Evolutionary conservation across 352 stramenopile genomes (phyloP).

Genomic region (Phytophthora sansomeana): DNA sequence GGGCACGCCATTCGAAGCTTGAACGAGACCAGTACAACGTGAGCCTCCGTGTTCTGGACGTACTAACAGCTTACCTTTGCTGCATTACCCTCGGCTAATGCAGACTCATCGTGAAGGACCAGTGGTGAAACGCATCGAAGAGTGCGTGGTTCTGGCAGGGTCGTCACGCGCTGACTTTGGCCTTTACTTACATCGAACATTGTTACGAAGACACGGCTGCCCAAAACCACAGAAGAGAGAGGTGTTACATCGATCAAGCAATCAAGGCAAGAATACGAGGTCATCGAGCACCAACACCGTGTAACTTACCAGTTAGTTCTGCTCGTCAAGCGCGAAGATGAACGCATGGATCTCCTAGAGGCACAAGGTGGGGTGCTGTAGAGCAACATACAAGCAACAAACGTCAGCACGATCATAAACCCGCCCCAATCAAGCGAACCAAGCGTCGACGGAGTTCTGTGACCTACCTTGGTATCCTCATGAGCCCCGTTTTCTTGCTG

Average conservation of each 20-base stretch:
- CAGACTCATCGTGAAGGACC: neutral
- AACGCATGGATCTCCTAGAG: slow-evolving; percentile 14
- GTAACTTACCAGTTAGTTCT: slow-evolving; percentile 24
- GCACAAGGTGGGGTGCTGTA: neutral
- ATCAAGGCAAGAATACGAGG: neutral
- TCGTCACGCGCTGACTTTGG: neutral
- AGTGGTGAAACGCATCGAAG: neutral
- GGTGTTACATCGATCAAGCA: neutral
- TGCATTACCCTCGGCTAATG: too few relatives aligned
- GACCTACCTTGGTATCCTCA: slow-evolving; percentile 12
- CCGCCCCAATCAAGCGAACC: slow-evolving; percentile 7
- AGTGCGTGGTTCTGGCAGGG: too few relatives aligned
- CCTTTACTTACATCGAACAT: neutral
- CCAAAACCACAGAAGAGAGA: too few relatives aligned
- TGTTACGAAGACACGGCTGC: too few relatives aligned
- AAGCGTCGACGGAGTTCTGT: neutral
- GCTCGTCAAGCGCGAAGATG: slow-evolving; percentile 13
- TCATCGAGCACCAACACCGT: slow-evolving; percentile 15
- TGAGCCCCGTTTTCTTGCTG: neutral
- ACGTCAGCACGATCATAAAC: slow-evolving; percentile 1
- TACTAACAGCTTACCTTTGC: neutral
- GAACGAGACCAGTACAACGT: neutral
- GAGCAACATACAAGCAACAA: slow-evolving; percentile 12
- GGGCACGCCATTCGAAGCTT: too few relatives aligned
- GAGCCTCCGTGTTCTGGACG: neutral